phyloP scores from a whole-genome alignment of 129 eudicot genomes.

The Heracleum sosnowskyi region DNA sequence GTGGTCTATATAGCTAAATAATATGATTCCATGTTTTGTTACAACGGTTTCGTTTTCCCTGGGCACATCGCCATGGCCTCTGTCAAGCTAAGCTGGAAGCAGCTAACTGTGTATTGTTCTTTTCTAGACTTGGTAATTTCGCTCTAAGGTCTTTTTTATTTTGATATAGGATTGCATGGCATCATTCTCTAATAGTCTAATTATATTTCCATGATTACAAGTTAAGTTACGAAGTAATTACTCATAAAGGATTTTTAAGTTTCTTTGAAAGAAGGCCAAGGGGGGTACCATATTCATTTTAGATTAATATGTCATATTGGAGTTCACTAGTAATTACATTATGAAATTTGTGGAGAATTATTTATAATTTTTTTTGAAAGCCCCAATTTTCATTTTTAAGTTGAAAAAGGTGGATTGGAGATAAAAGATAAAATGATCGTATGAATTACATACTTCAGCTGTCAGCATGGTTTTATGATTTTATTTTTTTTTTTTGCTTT shows the following conservation, averaged over 20 bases:
- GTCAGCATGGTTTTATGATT: neutral
- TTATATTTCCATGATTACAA: neutral
- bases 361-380: neutral
- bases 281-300: neutral
- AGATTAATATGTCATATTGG: neutral
- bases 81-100: constrained; percentile 7
- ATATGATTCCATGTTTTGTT: neutral
- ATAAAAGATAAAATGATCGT: neutral
- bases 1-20: constrained; percentile 16
- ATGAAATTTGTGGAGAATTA: neutral
- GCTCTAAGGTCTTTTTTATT: neutral
- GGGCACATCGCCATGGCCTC: constrained; percentile 1
- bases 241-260: neutral
- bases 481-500: neutral
- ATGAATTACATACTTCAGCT: neutral
- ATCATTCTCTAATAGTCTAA: neutral
- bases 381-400: neutral
- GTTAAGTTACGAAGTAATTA: neutral
- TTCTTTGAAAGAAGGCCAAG: neutral
- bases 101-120: constrained; percentile 2
- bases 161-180: neutral
- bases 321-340: neutral
- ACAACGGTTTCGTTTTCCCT: constrained; percentile 7
- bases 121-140: constrained; percentile 7
- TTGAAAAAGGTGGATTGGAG: neutral